A percentile compares a stretch with the other conserved stretches of the same genome.
These are phyloP conservation scores for Volutella citrinella DNA, from an alignment of 2,329 filamentous ascomycete genomes.

Conservation along the genomic window DNA sequence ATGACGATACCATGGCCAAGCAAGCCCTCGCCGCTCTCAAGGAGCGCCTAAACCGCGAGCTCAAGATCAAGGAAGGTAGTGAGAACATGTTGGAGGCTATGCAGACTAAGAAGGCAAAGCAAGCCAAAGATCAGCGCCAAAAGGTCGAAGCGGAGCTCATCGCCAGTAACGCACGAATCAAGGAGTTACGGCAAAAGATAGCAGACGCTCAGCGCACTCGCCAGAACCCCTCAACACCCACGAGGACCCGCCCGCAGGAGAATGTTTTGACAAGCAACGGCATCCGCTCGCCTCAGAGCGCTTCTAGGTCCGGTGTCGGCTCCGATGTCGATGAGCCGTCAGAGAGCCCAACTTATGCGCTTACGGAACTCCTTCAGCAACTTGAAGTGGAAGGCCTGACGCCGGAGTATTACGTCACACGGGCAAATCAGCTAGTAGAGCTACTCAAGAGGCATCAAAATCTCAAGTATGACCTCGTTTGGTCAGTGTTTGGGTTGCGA, in stretches of 20 bases:
- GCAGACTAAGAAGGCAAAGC: slow-evolving; percentile 92
- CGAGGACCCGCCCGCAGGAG: slow-evolving; percentile 48
- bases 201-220: slow-evolving; percentile 55
- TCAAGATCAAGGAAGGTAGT: slow-evolving; percentile 96
- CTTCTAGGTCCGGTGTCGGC: slow-evolving; percentile 51
- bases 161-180: slow-evolving; percentile 74
- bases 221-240: slow-evolving; percentile 49
- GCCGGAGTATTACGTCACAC: slow-evolving; percentile 91
- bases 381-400: slow-evolving; percentile 84
- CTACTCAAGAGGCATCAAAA: slow-evolving; percentile 92
- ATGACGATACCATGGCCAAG: slow-evolving; percentile 56
- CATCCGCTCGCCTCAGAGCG: slow-evolving; percentile 56
- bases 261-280: slow-evolving; percentile 42
- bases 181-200: slow-evolving; percentile 58
- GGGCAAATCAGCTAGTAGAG: slow-evolving; percentile 89
- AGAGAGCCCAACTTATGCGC: slow-evolving; percentile 87
- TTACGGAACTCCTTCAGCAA: slow-evolving; percentile 86
- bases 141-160: slow-evolving; percentile 85
- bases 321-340: slow-evolving; percentile 65
- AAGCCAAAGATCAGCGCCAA: slow-evolving; percentile 79
- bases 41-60: slow-evolving; percentile 87
- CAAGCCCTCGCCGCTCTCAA: slow-evolving; percentile 72
- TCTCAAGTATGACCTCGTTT: slow-evolving; percentile 93
- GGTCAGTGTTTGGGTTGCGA: slow-evolving; percentile 89
- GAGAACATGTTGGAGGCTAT: slow-evolving; percentile 97